A percentile compares a stretch with the other conserved stretches of the same genome.
These are phyloP conservation scores for Solanum commersonii DNA, from an alignment of 257 asterid species.

Conservation along the genomic window DNA sequence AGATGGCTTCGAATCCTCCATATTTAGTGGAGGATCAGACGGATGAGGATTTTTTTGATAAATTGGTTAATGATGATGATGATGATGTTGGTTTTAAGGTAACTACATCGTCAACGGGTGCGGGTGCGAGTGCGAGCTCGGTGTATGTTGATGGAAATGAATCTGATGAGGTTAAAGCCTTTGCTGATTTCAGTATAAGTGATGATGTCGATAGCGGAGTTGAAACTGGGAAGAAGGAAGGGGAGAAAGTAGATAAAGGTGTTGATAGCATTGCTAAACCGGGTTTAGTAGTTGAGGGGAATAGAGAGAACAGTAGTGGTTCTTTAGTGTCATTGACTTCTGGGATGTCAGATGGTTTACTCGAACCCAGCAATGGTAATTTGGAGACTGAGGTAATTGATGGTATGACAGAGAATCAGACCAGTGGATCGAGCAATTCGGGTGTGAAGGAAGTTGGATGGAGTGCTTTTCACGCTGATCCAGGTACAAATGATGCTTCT, in stretches of 20 bases:
- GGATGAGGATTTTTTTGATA: slow-evolving; percentile 92
- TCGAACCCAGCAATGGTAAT: slow-evolving; percentile 18
- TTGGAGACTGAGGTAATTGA: slow-evolving; percentile 24
- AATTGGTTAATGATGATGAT: slow-evolving; percentile 73
- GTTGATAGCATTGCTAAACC: neutral
- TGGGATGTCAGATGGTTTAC: slow-evolving; percentile 27
- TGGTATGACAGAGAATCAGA: slow-evolving; percentile 9
- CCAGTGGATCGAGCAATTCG: slow-evolving; percentile 28
- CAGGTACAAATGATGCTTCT: slow-evolving; percentile 26
- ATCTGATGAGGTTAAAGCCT: slow-evolving; percentile 67
- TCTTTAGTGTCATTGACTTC: slow-evolving; percentile 23
- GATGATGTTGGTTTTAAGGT: slow-evolving; percentile 38
- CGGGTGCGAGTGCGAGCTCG: neutral
- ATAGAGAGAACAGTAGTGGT: slow-evolving; percentile 15
- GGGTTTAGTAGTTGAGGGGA: slow-evolving; percentile 3
- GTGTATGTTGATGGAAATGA: slow-evolving; percentile 35
- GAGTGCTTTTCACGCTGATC: slow-evolving; percentile 62
- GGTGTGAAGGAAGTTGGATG: slow-evolving; percentile 86
- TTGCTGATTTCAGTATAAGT: slow-evolving; percentile 51
- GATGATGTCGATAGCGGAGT: slow-evolving; percentile 28
- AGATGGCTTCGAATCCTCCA: slow-evolving; percentile 95
- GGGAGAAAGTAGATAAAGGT: slow-evolving; percentile 17
- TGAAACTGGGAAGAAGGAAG: slow-evolving; percentile 1
- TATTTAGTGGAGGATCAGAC: slow-evolving; percentile 89
- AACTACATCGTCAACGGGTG: slow-evolving; percentile 17